phyloP scores from a whole-genome alignment of 345 rosid genomes.

The Ceriops decandra region DNA sequence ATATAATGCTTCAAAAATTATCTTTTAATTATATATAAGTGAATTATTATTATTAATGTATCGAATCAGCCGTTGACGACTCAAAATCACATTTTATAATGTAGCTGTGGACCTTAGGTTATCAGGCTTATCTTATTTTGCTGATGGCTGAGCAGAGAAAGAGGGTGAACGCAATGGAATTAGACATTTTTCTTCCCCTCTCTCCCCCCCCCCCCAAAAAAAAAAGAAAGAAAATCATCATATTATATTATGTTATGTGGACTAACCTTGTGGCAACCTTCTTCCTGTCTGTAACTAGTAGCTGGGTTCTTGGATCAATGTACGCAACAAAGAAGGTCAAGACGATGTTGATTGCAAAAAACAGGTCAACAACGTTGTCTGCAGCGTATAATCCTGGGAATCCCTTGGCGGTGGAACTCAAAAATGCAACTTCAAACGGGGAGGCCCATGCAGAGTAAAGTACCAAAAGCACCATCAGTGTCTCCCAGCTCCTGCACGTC shows the following conservation, averaged over 20 bases:
- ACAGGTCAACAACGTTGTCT: slow-evolving; percentile 73
- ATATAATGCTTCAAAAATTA: too few species aligned
- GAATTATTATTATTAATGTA: too few species aligned
- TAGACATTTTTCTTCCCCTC: too few species aligned
- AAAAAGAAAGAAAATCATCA: background rate
- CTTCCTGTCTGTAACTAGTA: slow-evolving; percentile 54
- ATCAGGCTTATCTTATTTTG: too few species aligned
- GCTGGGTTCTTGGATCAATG: slow-evolving; percentile 64
- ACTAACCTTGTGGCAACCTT: slow-evolving; percentile 67
- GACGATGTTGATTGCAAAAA: slow-evolving; percentile 73
- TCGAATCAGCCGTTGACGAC: too few species aligned
- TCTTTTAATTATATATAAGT: too few species aligned
- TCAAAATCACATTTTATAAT: too few species aligned
- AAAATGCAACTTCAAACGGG: slow-evolving; percentile 78
- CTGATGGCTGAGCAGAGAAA: too few species aligned
- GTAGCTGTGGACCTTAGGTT: too few species aligned
- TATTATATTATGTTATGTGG: background rate
- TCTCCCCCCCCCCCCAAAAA: too few species aligned
- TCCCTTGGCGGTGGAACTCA: slow-evolving; percentile 29
- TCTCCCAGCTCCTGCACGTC: slow-evolving; percentile 71
- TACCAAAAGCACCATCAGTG: slow-evolving; percentile 76
- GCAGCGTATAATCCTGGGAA: slow-evolving; percentile 42
- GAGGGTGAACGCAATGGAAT: too few species aligned
- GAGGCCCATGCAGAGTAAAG: slow-evolving; percentile 83
- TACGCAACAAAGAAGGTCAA: slow-evolving; percentile 74